These are phyloP conservation scores for Pugionium cornutum DNA, from an alignment of 345 rosid genomes.

Conservation along the genomic window DNA sequence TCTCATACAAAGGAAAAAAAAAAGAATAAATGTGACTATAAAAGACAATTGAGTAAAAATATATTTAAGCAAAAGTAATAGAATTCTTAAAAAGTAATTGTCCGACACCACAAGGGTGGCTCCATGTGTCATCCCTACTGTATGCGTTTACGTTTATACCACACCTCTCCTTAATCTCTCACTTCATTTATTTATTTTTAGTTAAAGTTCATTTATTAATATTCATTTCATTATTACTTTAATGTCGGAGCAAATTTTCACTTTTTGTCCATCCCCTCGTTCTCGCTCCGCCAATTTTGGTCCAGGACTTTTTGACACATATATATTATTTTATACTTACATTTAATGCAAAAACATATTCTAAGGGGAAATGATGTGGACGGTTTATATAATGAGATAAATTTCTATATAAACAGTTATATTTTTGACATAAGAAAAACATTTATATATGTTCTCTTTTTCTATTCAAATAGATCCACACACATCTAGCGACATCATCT, in stretches of 20 bases:
- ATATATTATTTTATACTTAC: no score
- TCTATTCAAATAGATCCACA: no score
- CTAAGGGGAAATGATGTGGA: no score
- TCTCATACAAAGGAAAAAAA: background rate
- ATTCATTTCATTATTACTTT: slow-evolving; percentile 13
- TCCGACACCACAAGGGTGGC: slow-evolving; percentile 1
- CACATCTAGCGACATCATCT: no score
- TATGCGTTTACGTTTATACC: slow-evolving; percentile 25
- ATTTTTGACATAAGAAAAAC: no score
- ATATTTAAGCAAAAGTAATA: slow-evolving; percentile 2
- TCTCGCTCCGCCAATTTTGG: slow-evolving; percentile 33
- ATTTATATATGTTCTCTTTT: no score
- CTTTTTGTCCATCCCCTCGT: slow-evolving; percentile 13
- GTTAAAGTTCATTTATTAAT: background rate
- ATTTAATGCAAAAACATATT: no score
- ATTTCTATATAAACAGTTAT: no score
- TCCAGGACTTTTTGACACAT: slow-evolving; percentile 19
- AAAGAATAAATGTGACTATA: no score
- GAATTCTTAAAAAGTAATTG: slow-evolving; percentile 2
- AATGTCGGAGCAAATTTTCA: slow-evolving; percentile 28
- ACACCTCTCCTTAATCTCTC: background rate
- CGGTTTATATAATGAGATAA: no score
- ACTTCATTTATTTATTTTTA: background rate
- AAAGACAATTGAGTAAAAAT: background rate
- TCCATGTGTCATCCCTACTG: slow-evolving; percentile 14